Base-by-base conservation (phyloP, 176 grass and related monocot species). In the Cocos nucifera region DNA sequence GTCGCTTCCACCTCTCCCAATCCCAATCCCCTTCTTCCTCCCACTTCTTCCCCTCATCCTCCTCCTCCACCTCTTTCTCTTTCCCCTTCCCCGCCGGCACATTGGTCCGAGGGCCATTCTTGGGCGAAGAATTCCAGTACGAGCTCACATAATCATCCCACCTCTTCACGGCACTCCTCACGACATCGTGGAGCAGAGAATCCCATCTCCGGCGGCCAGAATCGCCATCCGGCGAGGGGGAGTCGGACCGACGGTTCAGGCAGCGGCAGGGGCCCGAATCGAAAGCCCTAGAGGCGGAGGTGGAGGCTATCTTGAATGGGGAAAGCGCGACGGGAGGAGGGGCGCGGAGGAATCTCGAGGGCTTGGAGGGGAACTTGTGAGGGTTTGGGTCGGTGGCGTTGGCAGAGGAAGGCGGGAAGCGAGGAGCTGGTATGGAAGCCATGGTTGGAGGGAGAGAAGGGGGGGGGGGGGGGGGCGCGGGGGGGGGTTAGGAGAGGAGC, bases 1-100 rank as follows among this genome's bases (percentile, higher is more conserved):
- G 78, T 19, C 57, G 83, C 63, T 82, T 80, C 93, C 93, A 98
- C 76, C 73, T 80, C 53, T 81, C 84, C 93, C 87, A 98, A 80
- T 73, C 77, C 93, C 93, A 98, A 28, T 81, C 81, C 26, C 71
- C 83, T 15, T 68, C 70, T 35, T 73, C 62, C 29, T 87, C 78
- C 60, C 57, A 61, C 59, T 52, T 52, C 26, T 61, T 74, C 27
- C 15, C 30, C 19, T 62, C 67, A 27, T 32, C 59, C 19, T 54
- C 49, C 51, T 19, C 51, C 64, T 67, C 60, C 59, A 30, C 73
- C 57, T 74, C 71, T 30, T 78, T 66, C 53, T 63, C 65, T 10
- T 0, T 54, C 39, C 59, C 57, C 58, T 81, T 70, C 7, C 17
- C 66, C 51, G 74, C 80, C 26, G 17, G 59, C 0, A 68, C 24